Evolutionary conservation across 1,284 basidiomycete species (phyloP).

Genomic region (Exsudoporus floridanus): DNA sequence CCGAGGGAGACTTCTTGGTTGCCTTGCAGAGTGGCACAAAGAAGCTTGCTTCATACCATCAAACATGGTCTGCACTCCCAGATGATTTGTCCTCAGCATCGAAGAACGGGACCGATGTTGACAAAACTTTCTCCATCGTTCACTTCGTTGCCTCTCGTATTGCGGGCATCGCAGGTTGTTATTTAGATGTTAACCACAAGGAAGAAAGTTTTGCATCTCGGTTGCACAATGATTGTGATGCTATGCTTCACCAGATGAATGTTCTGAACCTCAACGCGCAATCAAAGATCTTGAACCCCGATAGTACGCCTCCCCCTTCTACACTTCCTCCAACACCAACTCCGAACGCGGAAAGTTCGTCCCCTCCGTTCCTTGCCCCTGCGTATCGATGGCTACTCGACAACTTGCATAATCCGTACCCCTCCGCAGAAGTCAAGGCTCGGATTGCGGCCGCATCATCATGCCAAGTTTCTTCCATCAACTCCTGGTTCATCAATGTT

Average conservation of each 20-base stretch:
- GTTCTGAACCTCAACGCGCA: background rate
- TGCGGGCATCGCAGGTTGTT: slow-evolving; percentile 4
- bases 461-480: slow-evolving; percentile 31
- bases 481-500: slow-evolving; percentile 49
- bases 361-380: background rate
- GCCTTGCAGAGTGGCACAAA: background rate
- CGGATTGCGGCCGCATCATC: slow-evolving; percentile 12
- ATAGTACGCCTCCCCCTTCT: background rate
- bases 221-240: slow-evolving; percentile 10
- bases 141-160: slow-evolving; percentile 12
- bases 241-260: slow-evolving; percentile 10
- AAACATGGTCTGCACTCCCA: slow-evolving; percentile 4
- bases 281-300: background rate
- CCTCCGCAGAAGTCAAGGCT: slow-evolving; percentile 33
- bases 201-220: background rate
- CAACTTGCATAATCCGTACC: slow-evolving; percentile 54
- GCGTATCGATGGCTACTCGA: slow-evolving; percentile 38
- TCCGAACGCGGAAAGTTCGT: accelerated
- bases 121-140: slow-evolving; percentile 1
- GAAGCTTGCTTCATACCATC: slow-evolving; percentile 6
- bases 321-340: background rate
- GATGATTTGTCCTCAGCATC: background rate
- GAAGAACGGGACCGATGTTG: background rate
- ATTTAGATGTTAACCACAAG: background rate
- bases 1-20: slow-evolving; percentile 5